Conservation (phyloP, 225 moss, liverwort and hornwort species). For the Pseudoscleropodium purum region DNA sequence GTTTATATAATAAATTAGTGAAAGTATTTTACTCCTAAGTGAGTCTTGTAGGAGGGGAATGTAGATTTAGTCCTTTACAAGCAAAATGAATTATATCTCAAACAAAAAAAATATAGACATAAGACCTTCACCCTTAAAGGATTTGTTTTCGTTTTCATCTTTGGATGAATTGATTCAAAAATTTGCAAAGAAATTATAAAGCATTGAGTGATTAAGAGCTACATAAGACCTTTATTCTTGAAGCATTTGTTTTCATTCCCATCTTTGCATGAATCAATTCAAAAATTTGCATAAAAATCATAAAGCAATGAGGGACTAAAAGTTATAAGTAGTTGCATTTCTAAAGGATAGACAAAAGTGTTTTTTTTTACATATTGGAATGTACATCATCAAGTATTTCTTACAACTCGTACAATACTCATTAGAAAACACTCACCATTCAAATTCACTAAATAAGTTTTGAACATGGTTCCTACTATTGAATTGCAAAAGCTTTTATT, state of each 20-base stretch:
- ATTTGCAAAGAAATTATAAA: neutral
- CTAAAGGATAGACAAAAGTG: neutral
- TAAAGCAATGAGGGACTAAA: neutral
- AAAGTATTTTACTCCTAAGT: no score
- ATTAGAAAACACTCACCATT: accelerated
- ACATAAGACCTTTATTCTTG: no score
- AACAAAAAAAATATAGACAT: neutral
- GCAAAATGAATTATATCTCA: neutral
- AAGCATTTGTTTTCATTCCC: neutral
- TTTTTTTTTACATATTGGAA: no score
- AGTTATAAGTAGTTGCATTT: neutral
- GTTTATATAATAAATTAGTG: neutral
- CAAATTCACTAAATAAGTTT: neutral
- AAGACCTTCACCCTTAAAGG: no score
- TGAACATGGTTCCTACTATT: neutral
- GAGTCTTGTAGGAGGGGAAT: neutral
- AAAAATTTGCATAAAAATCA: neutral
- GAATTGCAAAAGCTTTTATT: neutral
- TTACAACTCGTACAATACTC: accelerated
- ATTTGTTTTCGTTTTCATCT: neutral
- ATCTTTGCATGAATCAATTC: neutral
- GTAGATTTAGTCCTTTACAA: neutral
- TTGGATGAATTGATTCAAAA: neutral
- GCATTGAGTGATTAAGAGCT: no score
- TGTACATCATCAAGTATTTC: neutral